Conservation (phyloP, 345 rosid species). For the Ailanthus altissimus region DNA sequence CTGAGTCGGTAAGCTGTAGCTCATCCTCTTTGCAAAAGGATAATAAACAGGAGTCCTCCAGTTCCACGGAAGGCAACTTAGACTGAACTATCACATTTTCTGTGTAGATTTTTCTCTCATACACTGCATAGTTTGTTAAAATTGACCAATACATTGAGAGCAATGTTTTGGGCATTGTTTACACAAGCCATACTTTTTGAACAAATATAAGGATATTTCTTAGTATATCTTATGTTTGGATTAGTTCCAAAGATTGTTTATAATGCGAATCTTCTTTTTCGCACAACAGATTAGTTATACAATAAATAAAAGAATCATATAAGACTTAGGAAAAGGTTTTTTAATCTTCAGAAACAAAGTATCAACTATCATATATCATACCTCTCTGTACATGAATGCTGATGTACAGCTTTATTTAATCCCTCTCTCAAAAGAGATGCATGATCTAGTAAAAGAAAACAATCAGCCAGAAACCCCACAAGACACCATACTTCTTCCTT, state of each 20-base stretch:
- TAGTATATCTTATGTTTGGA: not conserved
- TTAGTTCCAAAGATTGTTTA: not conserved
- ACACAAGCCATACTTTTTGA: conserved; percentile 1
- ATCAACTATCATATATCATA: too few relatives aligned
- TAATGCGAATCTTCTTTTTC: too few relatives aligned
- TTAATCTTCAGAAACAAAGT: too few relatives aligned
- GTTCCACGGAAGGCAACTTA: conserved; percentile 18
- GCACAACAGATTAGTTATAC: too few relatives aligned
- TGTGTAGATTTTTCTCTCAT: not conserved
- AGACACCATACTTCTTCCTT: not conserved
- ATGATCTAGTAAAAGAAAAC: not conserved
- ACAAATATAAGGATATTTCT: not conserved
- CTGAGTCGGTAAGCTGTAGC: conserved; percentile 29
- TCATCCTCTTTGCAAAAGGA: conserved; percentile 22
- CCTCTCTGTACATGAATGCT: too few relatives aligned
- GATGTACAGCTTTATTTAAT: too few relatives aligned
- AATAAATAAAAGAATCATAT: too few relatives aligned
- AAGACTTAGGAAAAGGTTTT: too few relatives aligned
- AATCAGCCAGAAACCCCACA: not conserved
- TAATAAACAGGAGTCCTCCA: conserved; percentile 2
- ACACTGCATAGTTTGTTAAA: not conserved
- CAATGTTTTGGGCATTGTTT: not conserved
- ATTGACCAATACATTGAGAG: not conserved
- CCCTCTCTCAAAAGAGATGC: not conserved
- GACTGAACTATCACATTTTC: not conserved